Evolutionary conservation across 2,329 filamentous ascomycete species (phyloP), one percentile per base, ranked within the genome.

Genomic region (Calonectria ilicicola): DNA sequence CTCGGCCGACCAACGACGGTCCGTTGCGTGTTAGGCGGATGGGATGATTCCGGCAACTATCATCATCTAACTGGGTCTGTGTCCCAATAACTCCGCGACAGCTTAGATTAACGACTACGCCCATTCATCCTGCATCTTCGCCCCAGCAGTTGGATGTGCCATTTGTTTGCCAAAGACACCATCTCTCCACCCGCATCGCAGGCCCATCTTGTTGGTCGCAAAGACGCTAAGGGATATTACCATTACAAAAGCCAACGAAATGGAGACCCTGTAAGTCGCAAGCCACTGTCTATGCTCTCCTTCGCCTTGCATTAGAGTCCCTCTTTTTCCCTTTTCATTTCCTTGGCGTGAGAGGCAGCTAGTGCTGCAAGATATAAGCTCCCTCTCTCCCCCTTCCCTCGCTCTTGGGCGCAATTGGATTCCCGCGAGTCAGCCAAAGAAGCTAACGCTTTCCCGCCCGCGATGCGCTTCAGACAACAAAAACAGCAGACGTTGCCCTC

Each of bases 401-500:
- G 17, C 14, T 26, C 42, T 8, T 32, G 15, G 15, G 35, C 26
- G 21, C 23, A 40, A 14, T n/a, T 38, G n/a, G 40, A 26, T 35
- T 44, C 17, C 19, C 38, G 17, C 21, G 12, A 44, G 17, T 23
- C 21, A 29, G 35, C 35, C 21, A 62, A 62, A 19, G 29, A n/a
- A 27, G 27, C 58, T 63, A 38, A 63, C 58, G 40, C 58, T 29
- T 21, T 62, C 35, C 35, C 35, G 56, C 32, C 29, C 40, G 38
- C 58, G 38, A 72, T 68, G 69, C 65, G 35, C 56, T 47, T 23
- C 56, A 79, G 77, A 46, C 38, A 63, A 19, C 21, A 60, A 46
- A 67, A 60, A 2, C 60, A 64, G 32, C 17, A 32, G 47, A 53
- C 42, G 40, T 82, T 83, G 56, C 85, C 86, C 38, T 89, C 88